Evolutionary conservation across 2,329 filamentous ascomycete species (phyloP), one percentile per base, ranked within the genome.

Genomic region (Diaporthe vexans): DNA sequence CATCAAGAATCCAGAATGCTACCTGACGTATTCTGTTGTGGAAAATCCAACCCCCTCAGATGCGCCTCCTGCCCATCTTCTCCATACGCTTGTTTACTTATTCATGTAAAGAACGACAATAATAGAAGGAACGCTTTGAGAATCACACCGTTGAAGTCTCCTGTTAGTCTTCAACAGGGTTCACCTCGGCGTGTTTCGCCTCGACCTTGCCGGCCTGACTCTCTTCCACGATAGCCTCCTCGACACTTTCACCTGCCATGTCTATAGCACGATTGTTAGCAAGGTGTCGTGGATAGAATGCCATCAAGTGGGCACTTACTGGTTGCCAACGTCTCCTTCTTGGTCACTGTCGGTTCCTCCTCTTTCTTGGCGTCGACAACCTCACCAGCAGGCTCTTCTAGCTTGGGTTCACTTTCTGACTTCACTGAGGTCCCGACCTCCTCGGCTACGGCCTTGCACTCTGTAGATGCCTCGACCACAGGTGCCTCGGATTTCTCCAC

Each of bases 191-290:
- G 33, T 80, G 79, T 46, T 82, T 78, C 17, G 84, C 83, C 75
- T 85, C 79, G 65, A 84, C 77, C 73, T 79, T 81, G 40, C 80
- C 74, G 65, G 76, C 81, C 67, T 81, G 79, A 56, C 81, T 80
- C 77, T 84, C 82, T 70, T 83, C 78, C 17, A 87, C 76, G 33
- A 80, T 80, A 3, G 84, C 82, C 74, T 84, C 81, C 13, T 86
- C 76, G n/a, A 87, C 80, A 43, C 83, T 82, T 78, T 87, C 86
- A 3, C 86, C 86, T 9, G 85, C 86, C 68, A 80, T 84, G 76
- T 87, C 74, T 76, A 9, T 26, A 17, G n/a, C 48, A 40, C 26
- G 10, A 13, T 40, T 86, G 15, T 82, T 79, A 33, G 80, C 84
- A 24, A 86, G 79, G 67, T 17, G 43, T 78, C 78, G 57, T 76